Conservation (phyloP, 495 filamentous ascomycete genomes). For the Tuber melanosporum region DNA sequence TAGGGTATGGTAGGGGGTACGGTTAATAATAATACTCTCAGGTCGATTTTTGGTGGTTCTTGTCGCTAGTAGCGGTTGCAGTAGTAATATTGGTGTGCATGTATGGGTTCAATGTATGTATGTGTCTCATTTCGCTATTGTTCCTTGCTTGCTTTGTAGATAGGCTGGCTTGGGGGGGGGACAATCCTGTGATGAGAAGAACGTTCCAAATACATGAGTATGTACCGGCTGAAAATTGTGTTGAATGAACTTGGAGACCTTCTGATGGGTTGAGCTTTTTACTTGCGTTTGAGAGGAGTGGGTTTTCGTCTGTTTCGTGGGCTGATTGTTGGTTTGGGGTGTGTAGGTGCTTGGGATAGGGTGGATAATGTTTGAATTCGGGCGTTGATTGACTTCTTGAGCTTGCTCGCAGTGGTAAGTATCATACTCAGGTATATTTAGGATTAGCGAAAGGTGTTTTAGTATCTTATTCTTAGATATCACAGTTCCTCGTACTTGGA, state of each 20-base stretch:
- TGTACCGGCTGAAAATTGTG: not conserved
- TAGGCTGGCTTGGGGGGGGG: not conserved
- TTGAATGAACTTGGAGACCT: slow-evolving; percentile 5
- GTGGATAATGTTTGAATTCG: not conserved
- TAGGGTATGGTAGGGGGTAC: not conserved
- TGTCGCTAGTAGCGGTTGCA: not conserved
- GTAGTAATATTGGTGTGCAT: not conserved
- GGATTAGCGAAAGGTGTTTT: not conserved
- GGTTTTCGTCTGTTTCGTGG: not conserved
- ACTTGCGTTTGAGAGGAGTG: not conserved
- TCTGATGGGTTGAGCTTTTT: not conserved
- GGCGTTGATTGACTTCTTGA: not conserved
- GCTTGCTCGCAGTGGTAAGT: not conserved
- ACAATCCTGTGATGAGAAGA: not conserved
- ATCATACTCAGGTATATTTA: not conserved
- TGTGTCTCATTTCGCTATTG: not conserved
- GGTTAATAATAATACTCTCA: not conserved
- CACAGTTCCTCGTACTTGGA: not conserved
- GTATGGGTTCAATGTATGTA: not conserved
- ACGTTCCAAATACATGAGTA: not conserved
- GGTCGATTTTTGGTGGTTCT: not conserved
- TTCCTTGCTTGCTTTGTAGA: not conserved
- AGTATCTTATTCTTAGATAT: not conserved
- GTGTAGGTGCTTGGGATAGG: not conserved
- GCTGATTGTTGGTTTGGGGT: not conserved